Percentiles rank a stretch among this genome's conserved stretches.
Evolutionary conservation across 2,329 filamentous ascomycete genomes (phyloP).

Genomic region (Fusarium pseudocircinatum): DNA sequence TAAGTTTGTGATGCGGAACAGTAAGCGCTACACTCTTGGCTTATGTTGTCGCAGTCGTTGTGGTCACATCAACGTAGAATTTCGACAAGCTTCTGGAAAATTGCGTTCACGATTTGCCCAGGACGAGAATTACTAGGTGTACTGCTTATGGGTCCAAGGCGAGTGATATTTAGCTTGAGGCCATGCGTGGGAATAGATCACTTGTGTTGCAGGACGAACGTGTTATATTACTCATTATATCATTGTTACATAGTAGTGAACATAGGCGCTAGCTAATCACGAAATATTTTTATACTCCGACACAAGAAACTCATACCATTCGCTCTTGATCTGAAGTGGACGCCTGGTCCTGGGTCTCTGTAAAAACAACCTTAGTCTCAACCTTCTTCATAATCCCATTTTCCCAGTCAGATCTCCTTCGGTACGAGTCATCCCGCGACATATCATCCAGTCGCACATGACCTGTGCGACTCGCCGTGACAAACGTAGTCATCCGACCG

Average conservation of each 20-base stretch:
- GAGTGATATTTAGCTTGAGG: too few species aligned
- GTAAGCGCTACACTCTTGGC: neutral
- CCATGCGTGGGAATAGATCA: too few species aligned
- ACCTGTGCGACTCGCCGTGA: constrained; percentile 15
- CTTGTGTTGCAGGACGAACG: rapidly evolving
- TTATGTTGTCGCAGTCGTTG: neutral
- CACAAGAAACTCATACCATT: neutral
- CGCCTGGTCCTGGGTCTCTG: neutral
- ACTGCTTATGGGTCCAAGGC: neutral
- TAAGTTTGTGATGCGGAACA: neutral
- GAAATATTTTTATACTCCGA: neutral
- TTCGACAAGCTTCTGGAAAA: too few species aligned
- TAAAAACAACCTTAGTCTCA: constrained; percentile 20
- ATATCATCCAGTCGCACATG: constrained; percentile 21
- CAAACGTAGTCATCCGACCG: constrained; percentile 21
- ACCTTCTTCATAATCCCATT: constrained; percentile 22
- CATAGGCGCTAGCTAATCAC: neutral
- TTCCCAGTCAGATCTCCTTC: neutral
- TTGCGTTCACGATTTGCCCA: rapidly evolving
- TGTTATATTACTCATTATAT: neutral
- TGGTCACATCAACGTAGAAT: rapidly evolving
- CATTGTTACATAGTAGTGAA: neutral
- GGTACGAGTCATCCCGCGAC: neutral
- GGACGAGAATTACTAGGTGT: neutral
- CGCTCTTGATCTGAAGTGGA: neutral